phyloP scores from a whole-genome alignment of 148 eudicot species.

The Oxyria digyna region DNA sequence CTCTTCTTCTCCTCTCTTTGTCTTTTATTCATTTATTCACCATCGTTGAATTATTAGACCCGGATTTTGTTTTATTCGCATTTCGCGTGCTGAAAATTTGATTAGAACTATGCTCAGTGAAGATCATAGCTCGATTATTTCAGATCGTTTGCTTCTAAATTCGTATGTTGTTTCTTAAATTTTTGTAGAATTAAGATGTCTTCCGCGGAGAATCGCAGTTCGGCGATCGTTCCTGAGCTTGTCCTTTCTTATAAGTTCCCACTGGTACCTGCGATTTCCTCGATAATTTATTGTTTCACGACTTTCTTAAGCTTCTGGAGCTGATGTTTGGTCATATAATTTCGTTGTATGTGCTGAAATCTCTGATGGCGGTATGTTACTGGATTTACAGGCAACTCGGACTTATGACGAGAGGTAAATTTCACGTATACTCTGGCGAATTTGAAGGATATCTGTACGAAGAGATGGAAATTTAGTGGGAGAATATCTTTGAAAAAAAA shows the following conservation, averaged over 20 bases:
- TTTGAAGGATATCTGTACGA: neutral
- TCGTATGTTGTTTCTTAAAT: neutral
- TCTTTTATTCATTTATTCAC: neutral
- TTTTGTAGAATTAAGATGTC: slow-evolving; percentile 4
- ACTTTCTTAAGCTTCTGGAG: neutral
- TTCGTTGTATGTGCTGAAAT: neutral
- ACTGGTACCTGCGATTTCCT: slow-evolving; percentile 25
- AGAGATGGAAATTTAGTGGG: neutral
- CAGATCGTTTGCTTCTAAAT: neutral
- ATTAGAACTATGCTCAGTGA: neutral
- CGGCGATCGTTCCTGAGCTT: slow-evolving; percentile 50
- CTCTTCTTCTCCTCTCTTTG: neutral
- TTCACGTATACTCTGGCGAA: neutral
- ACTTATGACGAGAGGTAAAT: slow-evolving; percentile 4
- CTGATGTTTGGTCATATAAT: neutral
- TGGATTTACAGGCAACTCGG: slow-evolving; percentile 1
- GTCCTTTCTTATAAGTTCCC: slow-evolving; percentile 54
- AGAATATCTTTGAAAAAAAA: neutral
- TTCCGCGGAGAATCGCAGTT: neutral
- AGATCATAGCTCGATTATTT: neutral
- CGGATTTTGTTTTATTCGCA: neutral
- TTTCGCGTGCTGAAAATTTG: neutral
- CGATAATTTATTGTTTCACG: neutral
- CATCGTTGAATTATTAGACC: neutral
- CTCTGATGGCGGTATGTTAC: neutral